Evolutionary conservation across 2,329 filamentous ascomycete genomes (phyloP), one percentile per base, ranked within the genome.

Genomic region (Fusarium oxysporum): DNA sequence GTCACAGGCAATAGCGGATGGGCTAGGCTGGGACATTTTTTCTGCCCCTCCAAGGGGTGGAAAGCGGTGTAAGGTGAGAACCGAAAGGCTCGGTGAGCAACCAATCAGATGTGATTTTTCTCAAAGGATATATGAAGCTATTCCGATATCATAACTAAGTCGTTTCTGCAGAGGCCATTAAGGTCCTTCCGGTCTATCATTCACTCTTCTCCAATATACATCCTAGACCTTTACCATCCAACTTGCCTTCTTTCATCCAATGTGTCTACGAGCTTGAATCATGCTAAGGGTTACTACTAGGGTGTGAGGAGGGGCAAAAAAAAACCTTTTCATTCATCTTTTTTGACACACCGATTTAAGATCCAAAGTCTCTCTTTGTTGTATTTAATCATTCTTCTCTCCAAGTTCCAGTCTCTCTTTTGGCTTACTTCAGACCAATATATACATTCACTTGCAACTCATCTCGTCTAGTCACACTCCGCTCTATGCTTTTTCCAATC

Each of bases 401-500:
- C 32, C 41, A 32, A 50, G 7, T 4, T 8, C n/a, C 21, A 7
- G 33, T 19, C 2, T 13, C 28, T 55, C 19, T 28, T 9, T 30
- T n/a, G 12, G 14, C 19, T 37, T 23, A n/a, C 23, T 47, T 38
- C 47, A 53, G 23, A 57, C 11, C 32, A 47, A 23, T 21, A 23
- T 30, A 53, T 35, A 16, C 38, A 50, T 37, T 28, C 38, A 14
- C 37, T 33, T 3, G 16, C 53, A 35, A 51, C n/a, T 51, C 50
- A 38, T 8, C 35, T 5, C 8, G 33, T 25, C 41, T 74, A 78
- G 54, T 77, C 73, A 54, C 85, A 87, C 69, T 85, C 83, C 65
- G 78, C 80, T 41, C 83, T 79, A 75, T 90, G 88, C 74, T 81
- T 84, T 73, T 83, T 86, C 88, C 88, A 90, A 64, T 89, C 85